phyloP scores from a whole-genome alignment of 2,329 filamentous ascomycete genomes.

The Penicillium sp. region DNA sequence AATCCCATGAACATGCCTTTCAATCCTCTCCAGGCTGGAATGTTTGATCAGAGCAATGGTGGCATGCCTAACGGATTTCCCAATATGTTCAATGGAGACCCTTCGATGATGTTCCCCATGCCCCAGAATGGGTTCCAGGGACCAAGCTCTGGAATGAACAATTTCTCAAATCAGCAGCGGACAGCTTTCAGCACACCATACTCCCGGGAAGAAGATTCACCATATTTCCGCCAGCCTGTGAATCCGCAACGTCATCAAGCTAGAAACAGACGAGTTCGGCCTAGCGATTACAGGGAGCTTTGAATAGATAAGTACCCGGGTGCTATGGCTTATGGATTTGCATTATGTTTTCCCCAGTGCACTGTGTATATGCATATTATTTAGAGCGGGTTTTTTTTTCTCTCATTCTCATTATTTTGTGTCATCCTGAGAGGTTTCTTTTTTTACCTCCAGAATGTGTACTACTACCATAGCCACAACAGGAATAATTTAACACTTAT shows the following conservation, averaged over 20 bases:
- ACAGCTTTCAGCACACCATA: slow-evolving; percentile 53
- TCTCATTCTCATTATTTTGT: neutral
- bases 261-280: slow-evolving; percentile 72
- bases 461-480: slow-evolving; percentile 9
- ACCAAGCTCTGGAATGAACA: slow-evolving; percentile 33
- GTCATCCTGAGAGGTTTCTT: neutral
- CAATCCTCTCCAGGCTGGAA: slow-evolving; percentile 33
- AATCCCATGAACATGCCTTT: slow-evolving; percentile 49
- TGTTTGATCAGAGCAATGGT: slow-evolving; percentile 36
- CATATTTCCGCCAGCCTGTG: slow-evolving; percentile 93
- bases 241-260: slow-evolving; percentile 90
- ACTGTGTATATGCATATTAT: slow-evolving; percentile 10
- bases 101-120: slow-evolving; percentile 41
- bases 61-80: slow-evolving; percentile 34
- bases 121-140: slow-evolving; percentile 31
- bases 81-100: slow-evolving; percentile 38
- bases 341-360: neutral
- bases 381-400: slow-evolving; percentile 1
- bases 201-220: slow-evolving; percentile 73
- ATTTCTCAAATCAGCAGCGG: slow-evolving; percentile 59
- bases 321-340: neutral
- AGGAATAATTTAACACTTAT: neutral
- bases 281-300: slow-evolving; percentile 87
- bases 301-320: slow-evolving; percentile 32
- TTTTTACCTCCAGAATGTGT: slow-evolving; percentile 1